Conservation (phyloP, 2,329 filamentous ascomycete species). For the Fusarium humuli region DNA sequence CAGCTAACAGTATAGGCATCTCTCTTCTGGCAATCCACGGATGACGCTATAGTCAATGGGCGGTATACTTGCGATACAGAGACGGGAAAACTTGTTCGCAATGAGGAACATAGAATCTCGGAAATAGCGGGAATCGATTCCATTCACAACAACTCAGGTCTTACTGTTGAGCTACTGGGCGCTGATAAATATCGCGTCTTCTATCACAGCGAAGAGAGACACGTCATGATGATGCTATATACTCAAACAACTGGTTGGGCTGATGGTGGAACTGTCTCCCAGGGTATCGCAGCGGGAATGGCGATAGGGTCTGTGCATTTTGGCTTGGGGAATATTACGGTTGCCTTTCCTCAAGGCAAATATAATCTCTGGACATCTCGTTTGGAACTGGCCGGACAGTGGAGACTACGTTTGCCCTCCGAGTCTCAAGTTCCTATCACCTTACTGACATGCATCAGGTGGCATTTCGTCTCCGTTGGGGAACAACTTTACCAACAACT, state of each 20-base stretch:
- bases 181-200: conserved; percentile 5
- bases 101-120: neutral
- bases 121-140: neutral
- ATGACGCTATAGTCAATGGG: conserved; percentile 3
- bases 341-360: neutral
- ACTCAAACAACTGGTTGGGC: neutral
- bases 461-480: neutral
- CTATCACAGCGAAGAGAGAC: neutral
- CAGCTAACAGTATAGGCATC: neutral
- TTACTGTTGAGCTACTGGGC: neutral
- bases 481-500: conserved; percentile 6
- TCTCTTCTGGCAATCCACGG: conserved; percentile 9
- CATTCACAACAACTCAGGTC: neutral
- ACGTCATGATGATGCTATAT: conserved; percentile 1
- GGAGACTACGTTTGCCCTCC: neutral
- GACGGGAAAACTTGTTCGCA: conserved; percentile 5
- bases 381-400: neutral
- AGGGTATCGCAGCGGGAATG: neutral
- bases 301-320: conserved; percentile 2
- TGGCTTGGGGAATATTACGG: conserved; percentile 2
- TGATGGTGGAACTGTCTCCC: conserved; percentile 10
- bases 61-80: neutral
- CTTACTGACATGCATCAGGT: neutral
- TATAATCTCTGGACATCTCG: conserved; percentile 3
- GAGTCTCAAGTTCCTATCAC: no score